A percentile compares a stretch with the other conserved stretches of the same genome.
phyloP scores from a whole-genome alignment of 2,329 filamentous ascomycete genomes.

The Scorias spongiosa region DNA sequence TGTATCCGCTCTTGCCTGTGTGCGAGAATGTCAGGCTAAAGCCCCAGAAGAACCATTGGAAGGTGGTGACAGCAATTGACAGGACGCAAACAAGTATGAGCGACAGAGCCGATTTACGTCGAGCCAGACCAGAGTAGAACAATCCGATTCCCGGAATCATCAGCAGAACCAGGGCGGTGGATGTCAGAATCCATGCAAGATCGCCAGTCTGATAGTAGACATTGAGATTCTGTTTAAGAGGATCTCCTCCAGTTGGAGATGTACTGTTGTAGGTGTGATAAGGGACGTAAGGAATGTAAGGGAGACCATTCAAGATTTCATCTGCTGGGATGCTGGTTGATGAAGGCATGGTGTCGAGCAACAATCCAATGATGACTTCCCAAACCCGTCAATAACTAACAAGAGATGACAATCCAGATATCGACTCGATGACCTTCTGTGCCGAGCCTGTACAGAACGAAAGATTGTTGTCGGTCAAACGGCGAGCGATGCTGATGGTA shows the following conservation, averaged over 20 bases:
- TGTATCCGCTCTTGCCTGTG: conserved; percentile 47
- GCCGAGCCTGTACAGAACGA: too few relatives aligned
- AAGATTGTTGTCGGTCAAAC: too few relatives aligned
- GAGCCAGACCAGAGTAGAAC: conserved; percentile 84
- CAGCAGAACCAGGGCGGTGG: conserved; percentile 66
- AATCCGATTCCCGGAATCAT: conserved; percentile 90
- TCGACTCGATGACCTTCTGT: too few relatives aligned
- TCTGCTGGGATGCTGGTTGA: too few relatives aligned
- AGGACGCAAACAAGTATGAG: conserved; percentile 77
- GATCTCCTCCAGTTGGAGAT: conserved; percentile 48
- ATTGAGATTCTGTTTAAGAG: conserved; percentile 58
- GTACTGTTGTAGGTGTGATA: conserved; percentile 50
- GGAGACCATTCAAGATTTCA: background rate
- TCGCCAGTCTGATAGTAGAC: conserved; percentile 76
- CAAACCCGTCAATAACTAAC: too few relatives aligned
- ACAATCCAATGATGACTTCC: too few relatives aligned
- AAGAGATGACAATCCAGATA: too few relatives aligned
- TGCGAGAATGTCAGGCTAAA: conserved; percentile 75
- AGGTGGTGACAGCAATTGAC: conserved; percentile 61
- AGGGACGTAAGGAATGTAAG: conserved; percentile 13
- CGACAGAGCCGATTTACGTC: conserved; percentile 75
- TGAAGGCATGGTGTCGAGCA: too few relatives aligned
- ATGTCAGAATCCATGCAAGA: conserved; percentile 65
- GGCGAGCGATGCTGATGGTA: too few relatives aligned
- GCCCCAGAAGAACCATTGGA: conserved; percentile 96